These are phyloP conservation scores for Persicaria tinctoria DNA, from an alignment of 148 eudicot genomes.

Conservation along the genomic window DNA sequence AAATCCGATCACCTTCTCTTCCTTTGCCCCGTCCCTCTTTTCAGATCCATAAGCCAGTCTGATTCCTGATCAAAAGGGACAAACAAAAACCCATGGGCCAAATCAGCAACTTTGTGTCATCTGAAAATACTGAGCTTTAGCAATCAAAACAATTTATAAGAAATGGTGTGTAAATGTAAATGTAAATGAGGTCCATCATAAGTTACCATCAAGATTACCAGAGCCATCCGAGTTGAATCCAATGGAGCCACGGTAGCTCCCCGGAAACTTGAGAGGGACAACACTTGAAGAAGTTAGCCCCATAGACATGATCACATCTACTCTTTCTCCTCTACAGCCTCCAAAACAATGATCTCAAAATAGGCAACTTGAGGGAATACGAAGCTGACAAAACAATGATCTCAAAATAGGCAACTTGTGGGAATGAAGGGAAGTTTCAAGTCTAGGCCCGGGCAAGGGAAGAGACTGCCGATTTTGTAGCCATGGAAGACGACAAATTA, in stretches of 20 bases:
- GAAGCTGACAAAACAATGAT: slow-evolving; percentile 27
- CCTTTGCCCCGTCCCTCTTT: slow-evolving; percentile 45
- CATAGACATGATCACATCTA: slow-evolving; percentile 19
- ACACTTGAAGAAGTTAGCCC: slow-evolving; percentile 41
- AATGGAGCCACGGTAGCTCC: slow-evolving; percentile 47
- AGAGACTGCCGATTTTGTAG: slow-evolving; percentile 29
- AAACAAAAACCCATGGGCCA: too few species aligned
- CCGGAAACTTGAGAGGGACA: slow-evolving; percentile 36
- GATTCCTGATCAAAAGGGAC: slow-evolving; percentile 33
- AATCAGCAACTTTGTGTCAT: too few species aligned
- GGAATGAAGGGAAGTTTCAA: slow-evolving; percentile 46
- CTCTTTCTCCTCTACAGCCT: neutral
- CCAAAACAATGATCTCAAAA: slow-evolving; percentile 51
- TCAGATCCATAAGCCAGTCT: slow-evolving; percentile 47
- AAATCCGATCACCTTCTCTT: slow-evolving; percentile 63
- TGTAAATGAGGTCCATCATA: neutral
- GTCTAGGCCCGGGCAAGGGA: slow-evolving; percentile 80
- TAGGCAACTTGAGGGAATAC: slow-evolving; percentile 40
- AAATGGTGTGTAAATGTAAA: neutral
- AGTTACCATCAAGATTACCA: slow-evolving; percentile 48
- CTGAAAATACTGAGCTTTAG: too few species aligned
- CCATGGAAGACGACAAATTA: neutral
- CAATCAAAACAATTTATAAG: neutral
- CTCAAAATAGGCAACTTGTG: slow-evolving; percentile 85
- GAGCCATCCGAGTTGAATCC: slow-evolving; percentile 65